Evolutionary conservation across 2,329 filamentous ascomycete species (phyloP), one percentile per base, ranked within the genome.

Genomic region (Taxawa tesnikishii): DNA sequence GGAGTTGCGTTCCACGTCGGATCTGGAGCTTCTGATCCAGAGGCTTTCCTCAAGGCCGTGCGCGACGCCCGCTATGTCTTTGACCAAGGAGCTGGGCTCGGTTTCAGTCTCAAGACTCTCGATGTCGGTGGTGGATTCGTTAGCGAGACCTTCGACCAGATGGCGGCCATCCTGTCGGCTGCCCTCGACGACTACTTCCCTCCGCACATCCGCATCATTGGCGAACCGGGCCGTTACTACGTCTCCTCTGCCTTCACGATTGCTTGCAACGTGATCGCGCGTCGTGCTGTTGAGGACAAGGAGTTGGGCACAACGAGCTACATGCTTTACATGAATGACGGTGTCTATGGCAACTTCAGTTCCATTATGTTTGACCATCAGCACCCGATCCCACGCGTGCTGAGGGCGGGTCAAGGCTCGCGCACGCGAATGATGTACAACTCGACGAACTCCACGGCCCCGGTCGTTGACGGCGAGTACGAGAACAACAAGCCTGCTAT

Each of bases 311-410:
- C 70, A 40, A 76, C 75, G 39, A 83, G 78, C 44, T 94, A 93
- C 68, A 98, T 96, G 90, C 64, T 94, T 28, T 98, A 98, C 57
- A 66, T 96, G 55, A 98, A 98, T 54, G 90, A 98, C 47, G 90
- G 90, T 16, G 79, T 96, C 33, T 98, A 98, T 52, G 90, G 90
- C 50, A 96, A 96, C 65, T 96, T 98, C 54, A 93, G 84, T 44
- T 92, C 85, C 73, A 96, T 96, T 69, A 94, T 96, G 67, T 98
- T 94, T 56, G 90, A 96, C 53, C 90, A 96, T 60, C 90, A 98
- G 68, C 73, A 92, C 49, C 90, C 90, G 1, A 62, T 81, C 28
- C 83, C 88, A 34, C 83, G 81, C 59, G 72, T 96, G 37, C 67
- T 98, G 33, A 78, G 75, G 43, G 64, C 69, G 13, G 65, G 68